Evolutionary conservation across 192 early-diverging fungal genomes (phyloP), one percentile per base, ranked within the genome.

Genomic region (Coemansia interrupta): DNA sequence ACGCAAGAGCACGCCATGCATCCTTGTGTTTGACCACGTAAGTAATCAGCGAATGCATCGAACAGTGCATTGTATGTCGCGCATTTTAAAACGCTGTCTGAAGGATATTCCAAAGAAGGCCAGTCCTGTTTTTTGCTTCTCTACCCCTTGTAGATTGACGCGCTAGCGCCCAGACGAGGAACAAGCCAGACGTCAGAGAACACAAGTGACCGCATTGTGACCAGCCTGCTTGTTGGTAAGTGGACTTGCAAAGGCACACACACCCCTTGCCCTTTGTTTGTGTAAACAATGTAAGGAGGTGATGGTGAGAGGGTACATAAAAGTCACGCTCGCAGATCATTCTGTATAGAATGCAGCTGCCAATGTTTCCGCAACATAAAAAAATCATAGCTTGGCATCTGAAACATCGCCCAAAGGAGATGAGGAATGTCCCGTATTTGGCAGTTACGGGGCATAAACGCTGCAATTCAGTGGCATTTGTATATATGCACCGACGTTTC

Each of bases 1-100:
- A 24, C 82, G 90, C 49, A 70, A 85, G 43, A 89, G 83, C 68
- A 78, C 92, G 4, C 95, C 95, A 0, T 95, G 93, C 55, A 87
- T 96, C 9, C 66, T 98, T 13, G 85, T 98, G 32, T 91, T 98
- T 60, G 95, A 98, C 72, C 91, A 97, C 72, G 85, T 66, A 69
- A 56, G 72, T 64, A 36, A 19, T 30, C 14, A 17, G 19, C 13
- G 17, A n/a, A 10, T 4, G 19, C 53, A 17, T 56, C 5, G 18
- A 19, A 13, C 3, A 8, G 1, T 36, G 32, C 32, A 36, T 32
- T 42, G 29, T 36, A 18, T 13, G 12, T 13, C 12, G 41, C 41
- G 41, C 41, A 43, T 43, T n/a, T 44, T 44, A n/a, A 44, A 44
- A 36, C 32, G 9, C 32, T 36, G 32, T 36, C 32, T 45, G 43